A percentile compares a stretch with the other conserved stretches of the same genome.
These are phyloP conservation scores for Earliella scabrosa DNA, from an alignment of 1,284 basidiomycete genomes.

Conservation along the genomic window DNA sequence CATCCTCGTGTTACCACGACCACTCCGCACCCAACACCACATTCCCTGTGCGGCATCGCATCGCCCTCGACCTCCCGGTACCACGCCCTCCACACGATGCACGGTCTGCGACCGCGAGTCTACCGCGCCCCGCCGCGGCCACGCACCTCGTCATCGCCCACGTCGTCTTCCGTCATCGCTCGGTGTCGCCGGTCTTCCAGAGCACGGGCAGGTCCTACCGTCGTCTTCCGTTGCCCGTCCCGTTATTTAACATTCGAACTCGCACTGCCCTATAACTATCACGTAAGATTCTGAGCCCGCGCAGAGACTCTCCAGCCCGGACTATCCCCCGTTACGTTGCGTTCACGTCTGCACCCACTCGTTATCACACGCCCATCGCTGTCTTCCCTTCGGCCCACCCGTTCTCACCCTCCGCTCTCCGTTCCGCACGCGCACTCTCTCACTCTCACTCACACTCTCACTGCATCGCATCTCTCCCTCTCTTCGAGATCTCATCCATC, in stretches of 20 bases:
- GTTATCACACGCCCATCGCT: conserved; percentile 25
- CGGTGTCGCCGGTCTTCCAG: background rate
- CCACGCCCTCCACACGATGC: conserved; percentile 1
- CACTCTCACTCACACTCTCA: conserved; percentile 17
- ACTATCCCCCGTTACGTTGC: conserved; percentile 21
- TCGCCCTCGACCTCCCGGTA: background rate
- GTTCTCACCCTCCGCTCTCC: conserved; percentile 5
- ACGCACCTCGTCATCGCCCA: background rate
- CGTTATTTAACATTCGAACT: conserved; percentile 16
- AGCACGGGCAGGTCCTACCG: background rate
- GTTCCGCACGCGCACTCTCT: conserved; percentile 11
- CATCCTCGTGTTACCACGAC: conserved; percentile 14
- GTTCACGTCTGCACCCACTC: conserved; percentile 4
- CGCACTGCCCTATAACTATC: conserved; percentile 6
- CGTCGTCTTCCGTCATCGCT: background rate
- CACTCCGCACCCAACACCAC: conserved; percentile 2
- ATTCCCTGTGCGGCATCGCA: background rate
- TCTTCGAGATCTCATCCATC: conserved; percentile 10
- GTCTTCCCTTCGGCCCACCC: conserved; percentile 10
- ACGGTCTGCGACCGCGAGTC: background rate
- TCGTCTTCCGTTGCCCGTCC: background rate
- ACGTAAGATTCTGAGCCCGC: conserved; percentile 16
- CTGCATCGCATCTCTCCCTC: conserved; percentile 10
- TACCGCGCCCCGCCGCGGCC: background rate
- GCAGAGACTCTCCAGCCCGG: conserved; percentile 17